These are phyloP conservation scores for Vaccinium darrowii DNA, from an alignment of 148 eudicot species.

Conservation along the genomic window DNA sequence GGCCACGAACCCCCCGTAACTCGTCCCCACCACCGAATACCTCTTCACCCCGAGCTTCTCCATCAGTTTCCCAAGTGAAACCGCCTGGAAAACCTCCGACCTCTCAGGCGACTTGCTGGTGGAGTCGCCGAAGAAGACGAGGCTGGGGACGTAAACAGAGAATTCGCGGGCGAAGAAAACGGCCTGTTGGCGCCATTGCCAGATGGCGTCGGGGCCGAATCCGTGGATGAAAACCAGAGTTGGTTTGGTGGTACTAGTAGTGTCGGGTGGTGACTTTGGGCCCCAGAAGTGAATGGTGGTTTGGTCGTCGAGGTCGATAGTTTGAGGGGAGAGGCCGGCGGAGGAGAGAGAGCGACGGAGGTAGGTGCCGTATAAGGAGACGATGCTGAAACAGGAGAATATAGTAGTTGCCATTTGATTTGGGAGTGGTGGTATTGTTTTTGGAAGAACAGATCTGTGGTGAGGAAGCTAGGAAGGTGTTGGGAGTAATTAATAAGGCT, in stretches of 20 bases:
- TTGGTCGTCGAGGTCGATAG: slow-evolving; percentile 27
- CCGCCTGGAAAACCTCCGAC: slow-evolving; percentile 57
- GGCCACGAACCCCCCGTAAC: slow-evolving; percentile 67
- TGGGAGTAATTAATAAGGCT: too few species aligned
- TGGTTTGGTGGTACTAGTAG: slow-evolving; percentile 24
- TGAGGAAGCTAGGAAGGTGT: too few species aligned
- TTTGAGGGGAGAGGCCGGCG: slow-evolving; percentile 36
- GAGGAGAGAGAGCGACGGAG: slow-evolving; percentile 35
- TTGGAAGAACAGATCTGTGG: too few species aligned
- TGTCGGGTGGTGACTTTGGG: slow-evolving; percentile 13
- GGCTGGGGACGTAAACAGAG: slow-evolving; percentile 45
- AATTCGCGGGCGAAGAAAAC: slow-evolving; percentile 31
- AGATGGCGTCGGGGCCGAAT: slow-evolving; percentile 45
- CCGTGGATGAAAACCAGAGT: slow-evolving; percentile 47
- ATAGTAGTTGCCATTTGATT: slow-evolving; percentile 13
- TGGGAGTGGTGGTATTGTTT: background rate
- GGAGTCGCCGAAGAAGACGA: slow-evolving; percentile 55
- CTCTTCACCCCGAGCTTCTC: slow-evolving; percentile 42
- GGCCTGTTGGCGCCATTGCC: slow-evolving; percentile 57
- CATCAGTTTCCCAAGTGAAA: slow-evolving; percentile 31
- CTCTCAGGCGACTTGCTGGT: slow-evolving; percentile 25
- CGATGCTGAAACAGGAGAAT: slow-evolving; percentile 38
- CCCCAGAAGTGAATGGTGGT: slow-evolving; percentile 60
- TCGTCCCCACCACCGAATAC: slow-evolving; percentile 50
- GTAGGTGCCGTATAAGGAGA: slow-evolving; percentile 30